Evolutionary conservation across 31 red algal species (phyloP), one percentile per base, ranked within the genome.

Genomic region (Asparagopsis taxiformis): DNA sequence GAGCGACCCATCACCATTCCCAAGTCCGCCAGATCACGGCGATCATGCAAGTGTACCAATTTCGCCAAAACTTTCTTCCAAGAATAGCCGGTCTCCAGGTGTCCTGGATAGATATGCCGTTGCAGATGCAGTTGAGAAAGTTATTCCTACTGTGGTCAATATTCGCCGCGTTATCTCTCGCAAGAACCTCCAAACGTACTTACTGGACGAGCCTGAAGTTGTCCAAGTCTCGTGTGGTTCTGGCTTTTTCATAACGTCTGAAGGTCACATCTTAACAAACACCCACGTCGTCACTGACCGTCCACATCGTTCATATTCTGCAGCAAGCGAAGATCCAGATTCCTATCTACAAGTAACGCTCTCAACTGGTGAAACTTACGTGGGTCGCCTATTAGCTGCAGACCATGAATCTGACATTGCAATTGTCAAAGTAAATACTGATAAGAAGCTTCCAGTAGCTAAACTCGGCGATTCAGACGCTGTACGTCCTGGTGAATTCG

Each of bases 181-280:
- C 46, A 63, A 38, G 31, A 82, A 71, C 11, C 53, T 80, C 11
- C 53, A 74, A 52, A 33, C 54, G 33, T 82, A 88, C 32, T 4
- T 71, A 1, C 54, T 65, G 16, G 65, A 72, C 54, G 63, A 54
- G 16, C 15, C 64, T 3, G 30, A 73, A 3, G 26, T 41, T 24
- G 46, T 82, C 1, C 66, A 82, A 30, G 66, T 80, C 16, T 92
- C 88, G 3, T 89, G 80, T 36, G 93, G 93, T 17, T 91, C 93
- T 3, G 93, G 93, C 3, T 96, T 96, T 49, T 91, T 96, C 37
- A 82, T 96, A 34, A 74, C 75, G 11, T 67, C 54, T 4, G 51
- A 96, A 22, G 93, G 93, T 28, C 68, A 76, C 62, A 75, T 96
- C 54, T 74, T 96, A 36, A 96, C 93, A 21, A 96, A 96, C 30